Percentiles rank a stretch among this genome's conserved stretches.
Conservation (phyloP, 2,329 filamentous ascomycete genomes). For the Hansfordia pulvinata region DNA sequence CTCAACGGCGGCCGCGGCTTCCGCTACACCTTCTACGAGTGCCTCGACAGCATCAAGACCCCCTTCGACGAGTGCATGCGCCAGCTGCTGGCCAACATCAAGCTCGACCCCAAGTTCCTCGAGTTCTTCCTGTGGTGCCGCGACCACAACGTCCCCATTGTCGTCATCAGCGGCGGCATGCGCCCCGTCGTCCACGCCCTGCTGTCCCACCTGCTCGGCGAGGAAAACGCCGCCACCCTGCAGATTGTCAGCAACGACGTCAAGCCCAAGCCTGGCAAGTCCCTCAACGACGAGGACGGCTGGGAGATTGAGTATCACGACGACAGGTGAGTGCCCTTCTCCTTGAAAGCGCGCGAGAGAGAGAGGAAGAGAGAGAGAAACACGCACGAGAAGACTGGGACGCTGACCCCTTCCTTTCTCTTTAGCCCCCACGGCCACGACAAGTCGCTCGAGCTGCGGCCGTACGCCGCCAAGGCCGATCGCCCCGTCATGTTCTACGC, state of each 20-base stretch:
- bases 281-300: conserved; percentile 64
- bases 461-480: conserved; percentile 65
- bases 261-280: conserved; percentile 46
- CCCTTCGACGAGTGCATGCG: conserved; percentile 75
- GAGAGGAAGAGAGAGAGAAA: conserved; percentile 1
- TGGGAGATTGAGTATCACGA: conserved; percentile 88
- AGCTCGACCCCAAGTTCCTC: conserved; percentile 77
- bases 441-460: conserved; percentile 83
- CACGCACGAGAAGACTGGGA: not conserved
- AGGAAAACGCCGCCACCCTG: conserved; percentile 59
- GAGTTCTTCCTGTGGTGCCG: conserved; percentile 78
- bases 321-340: conserved; percentile 43
- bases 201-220: conserved; percentile 66
- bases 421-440: conserved; percentile 80
- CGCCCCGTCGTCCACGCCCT: conserved; percentile 77
- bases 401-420: conserved; percentile 4
- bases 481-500: conserved; percentile 86
- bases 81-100: conserved; percentile 68
- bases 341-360: not conserved
- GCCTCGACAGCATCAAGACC: conserved; percentile 76
- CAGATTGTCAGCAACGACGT: conserved; percentile 88
- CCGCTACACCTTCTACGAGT: conserved; percentile 75
- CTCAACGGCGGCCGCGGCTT: conserved; percentile 60
- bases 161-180: conserved; percentile 90
- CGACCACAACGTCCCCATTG: conserved; percentile 75